Evolutionary conservation across 305 asterid species (phyloP).

Genomic region (Nicotiana rustica): DNA sequence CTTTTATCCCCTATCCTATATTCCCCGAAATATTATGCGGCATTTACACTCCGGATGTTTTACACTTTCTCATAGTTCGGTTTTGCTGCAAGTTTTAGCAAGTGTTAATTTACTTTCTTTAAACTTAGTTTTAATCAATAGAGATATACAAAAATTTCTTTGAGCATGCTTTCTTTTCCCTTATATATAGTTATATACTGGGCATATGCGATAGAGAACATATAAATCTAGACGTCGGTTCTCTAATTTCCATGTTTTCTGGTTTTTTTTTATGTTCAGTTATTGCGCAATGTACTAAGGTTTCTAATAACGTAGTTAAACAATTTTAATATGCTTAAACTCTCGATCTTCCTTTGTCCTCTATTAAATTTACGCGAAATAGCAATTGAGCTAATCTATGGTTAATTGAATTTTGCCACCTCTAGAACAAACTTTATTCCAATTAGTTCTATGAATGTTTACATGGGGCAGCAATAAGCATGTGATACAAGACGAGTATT

Average conservation of each 20-base stretch:
- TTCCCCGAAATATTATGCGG: background rate
- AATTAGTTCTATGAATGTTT: background rate
- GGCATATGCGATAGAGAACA: background rate
- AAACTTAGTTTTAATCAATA: background rate
- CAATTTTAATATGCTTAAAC: background rate
- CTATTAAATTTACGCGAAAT: too few species aligned
- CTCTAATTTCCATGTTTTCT: background rate
- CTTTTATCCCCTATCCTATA: background rate
- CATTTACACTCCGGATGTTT: background rate
- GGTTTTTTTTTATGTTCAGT: background rate
- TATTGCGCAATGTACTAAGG: background rate
- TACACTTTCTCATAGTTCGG: too few species aligned
- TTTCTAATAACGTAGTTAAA: background rate
- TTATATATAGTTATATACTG: background rate
- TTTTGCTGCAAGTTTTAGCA: background rate
- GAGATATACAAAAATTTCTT: background rate
- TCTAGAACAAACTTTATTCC: background rate
- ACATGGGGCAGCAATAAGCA: too few species aligned
- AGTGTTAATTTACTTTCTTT: background rate
- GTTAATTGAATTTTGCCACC: too few species aligned
- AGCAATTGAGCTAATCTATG: too few species aligned
- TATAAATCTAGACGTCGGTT: background rate
- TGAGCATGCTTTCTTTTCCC: background rate
- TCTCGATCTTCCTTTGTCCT: background rate
- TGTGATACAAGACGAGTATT: too few species aligned